A percentile compares a stretch with the other conserved stretches of the same genome.
These are phyloP conservation scores for Trichoderma arundinaceum DNA, from an alignment of 2,329 filamentous ascomycete species.

Conservation along the genomic window DNA sequence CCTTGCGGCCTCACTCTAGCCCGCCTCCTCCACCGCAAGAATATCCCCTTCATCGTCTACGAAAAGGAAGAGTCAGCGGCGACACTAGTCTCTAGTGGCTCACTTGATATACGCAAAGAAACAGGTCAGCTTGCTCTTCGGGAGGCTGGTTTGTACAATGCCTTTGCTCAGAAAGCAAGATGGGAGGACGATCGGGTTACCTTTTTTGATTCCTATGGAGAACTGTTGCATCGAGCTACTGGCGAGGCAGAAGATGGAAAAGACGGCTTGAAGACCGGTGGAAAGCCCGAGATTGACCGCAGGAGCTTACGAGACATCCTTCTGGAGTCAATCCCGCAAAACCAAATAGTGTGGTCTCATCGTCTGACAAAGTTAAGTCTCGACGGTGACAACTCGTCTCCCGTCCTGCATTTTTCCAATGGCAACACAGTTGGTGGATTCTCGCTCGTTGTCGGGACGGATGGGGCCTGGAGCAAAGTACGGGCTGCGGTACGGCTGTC, in stretches of 20 bases:
- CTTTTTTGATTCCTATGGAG: constrained; percentile 14
- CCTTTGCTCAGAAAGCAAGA: constrained; percentile 15
- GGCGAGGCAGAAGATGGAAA: constrained; percentile 15
- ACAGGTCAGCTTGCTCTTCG: constrained; percentile 15
- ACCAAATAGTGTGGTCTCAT: constrained; percentile 11
- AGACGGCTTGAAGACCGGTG: constrained; percentile 7
- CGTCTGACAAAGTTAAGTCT: constrained; percentile 14
- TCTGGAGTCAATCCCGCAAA: constrained; percentile 16
- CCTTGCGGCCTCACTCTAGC: constrained; percentile 19
- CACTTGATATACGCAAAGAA: constrained; percentile 23
- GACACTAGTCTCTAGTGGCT: constrained; percentile 11
- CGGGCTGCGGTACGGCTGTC: constrained; percentile 13
- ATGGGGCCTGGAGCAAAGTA: constrained; percentile 20
- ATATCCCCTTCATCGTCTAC: constrained; percentile 9
- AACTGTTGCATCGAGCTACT: constrained; percentile 17
- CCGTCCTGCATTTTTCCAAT: constrained; percentile 10
- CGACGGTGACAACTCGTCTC: constrained; percentile 11
- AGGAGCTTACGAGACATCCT: constrained; percentile 12
- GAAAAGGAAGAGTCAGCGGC: constrained; percentile 1
- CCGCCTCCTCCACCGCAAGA: constrained; percentile 14
- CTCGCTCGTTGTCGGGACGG: constrained; percentile 9
- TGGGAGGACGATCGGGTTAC: constrained; percentile 21
- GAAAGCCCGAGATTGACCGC: constrained; percentile 20
- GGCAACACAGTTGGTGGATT: constrained; percentile 13
- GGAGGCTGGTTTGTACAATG: constrained; percentile 15